Percentiles rank a stretch among this genome's conserved stretches.
Evolutionary conservation across 2,329 filamentous ascomycete genomes (phyloP).

Genomic region (Scytalidium lignicola): DNA sequence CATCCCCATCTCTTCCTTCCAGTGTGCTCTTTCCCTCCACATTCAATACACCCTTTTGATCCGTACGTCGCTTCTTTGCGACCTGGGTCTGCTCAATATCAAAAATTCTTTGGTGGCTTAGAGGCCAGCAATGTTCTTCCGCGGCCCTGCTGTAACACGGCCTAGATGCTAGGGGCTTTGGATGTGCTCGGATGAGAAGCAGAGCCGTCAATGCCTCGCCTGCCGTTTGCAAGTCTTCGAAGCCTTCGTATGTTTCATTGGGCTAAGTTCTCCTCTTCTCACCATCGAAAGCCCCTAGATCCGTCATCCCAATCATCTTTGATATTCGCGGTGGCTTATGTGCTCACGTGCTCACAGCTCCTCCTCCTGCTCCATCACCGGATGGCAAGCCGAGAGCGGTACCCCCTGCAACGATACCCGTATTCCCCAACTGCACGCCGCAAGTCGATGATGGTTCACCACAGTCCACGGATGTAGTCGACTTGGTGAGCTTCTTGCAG

Average conservation of each 20-base stretch:
- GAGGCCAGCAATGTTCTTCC: neutral
- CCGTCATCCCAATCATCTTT: neutral
- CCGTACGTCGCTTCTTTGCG: neutral
- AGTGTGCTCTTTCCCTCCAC: neutral
- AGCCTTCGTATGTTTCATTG: neutral
- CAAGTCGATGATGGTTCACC: constrained; percentile 29
- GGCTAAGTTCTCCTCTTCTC: neutral
- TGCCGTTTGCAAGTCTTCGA: neutral
- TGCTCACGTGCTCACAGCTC: constrained; percentile 2
- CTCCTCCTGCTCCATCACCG: constrained; percentile 11
- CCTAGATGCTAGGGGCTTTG: neutral
- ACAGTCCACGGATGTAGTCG: constrained; percentile 21
- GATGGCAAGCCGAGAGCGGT: constrained; percentile 17
- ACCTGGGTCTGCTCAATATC: neutral
- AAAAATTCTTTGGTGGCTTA: neutral
- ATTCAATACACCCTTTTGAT: neutral
- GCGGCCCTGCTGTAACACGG: neutral
- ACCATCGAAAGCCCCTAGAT: neutral
- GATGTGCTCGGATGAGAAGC: neutral
- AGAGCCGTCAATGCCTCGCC: neutral
- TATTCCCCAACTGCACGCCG: constrained; percentile 20
- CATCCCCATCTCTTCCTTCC: neutral
- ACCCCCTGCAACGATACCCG: constrained; percentile 22
- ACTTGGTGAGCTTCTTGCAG: constrained; percentile 47
- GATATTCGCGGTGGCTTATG: neutral